Evolutionary conservation across 306 rosid species (phyloP).

Genomic region (Lotus japonicus): DNA sequence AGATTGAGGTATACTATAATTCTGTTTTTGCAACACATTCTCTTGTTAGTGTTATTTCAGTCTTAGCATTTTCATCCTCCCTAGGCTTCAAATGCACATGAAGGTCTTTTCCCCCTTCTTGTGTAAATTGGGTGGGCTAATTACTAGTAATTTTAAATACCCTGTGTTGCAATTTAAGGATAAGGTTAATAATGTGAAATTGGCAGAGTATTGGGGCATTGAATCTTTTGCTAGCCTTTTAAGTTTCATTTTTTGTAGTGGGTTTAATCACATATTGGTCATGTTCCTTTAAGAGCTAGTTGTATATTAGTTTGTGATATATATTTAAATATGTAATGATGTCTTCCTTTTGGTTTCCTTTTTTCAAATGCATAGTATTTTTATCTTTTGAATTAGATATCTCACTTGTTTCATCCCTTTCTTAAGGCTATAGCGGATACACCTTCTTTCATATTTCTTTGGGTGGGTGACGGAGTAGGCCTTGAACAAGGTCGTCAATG

Average conservation of each 20-base stretch:
- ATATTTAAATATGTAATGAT: not conserved
- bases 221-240: not conserved
- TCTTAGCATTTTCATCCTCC: constrained; percentile 7
- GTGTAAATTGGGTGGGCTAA: not conserved
- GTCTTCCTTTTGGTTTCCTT: not conserved
- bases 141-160: not conserved
- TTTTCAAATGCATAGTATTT: not conserved
- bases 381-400: constrained; percentile 15
- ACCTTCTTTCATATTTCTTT: constrained; percentile 95
- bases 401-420: constrained; percentile 21
- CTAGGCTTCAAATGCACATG: not conserved
- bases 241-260: constrained; percentile 5
- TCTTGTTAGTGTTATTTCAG: not conserved
- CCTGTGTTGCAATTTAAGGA: not conserved
- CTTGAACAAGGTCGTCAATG: constrained; percentile 99
- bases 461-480: constrained; percentile 99
- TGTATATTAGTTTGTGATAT: not conserved
- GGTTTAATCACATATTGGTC: not conserved
- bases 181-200: not conserved
- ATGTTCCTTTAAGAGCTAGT: not conserved
- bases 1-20: constrained; percentile 70
- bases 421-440: constrained; percentile 95
- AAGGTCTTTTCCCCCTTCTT: not conserved
- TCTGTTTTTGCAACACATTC: not conserved
- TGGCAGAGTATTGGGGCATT: not conserved